Base-by-base conservation (phyloP, 805 yeast genomes). In the Cyberlindnera misumaiensis region DNA sequence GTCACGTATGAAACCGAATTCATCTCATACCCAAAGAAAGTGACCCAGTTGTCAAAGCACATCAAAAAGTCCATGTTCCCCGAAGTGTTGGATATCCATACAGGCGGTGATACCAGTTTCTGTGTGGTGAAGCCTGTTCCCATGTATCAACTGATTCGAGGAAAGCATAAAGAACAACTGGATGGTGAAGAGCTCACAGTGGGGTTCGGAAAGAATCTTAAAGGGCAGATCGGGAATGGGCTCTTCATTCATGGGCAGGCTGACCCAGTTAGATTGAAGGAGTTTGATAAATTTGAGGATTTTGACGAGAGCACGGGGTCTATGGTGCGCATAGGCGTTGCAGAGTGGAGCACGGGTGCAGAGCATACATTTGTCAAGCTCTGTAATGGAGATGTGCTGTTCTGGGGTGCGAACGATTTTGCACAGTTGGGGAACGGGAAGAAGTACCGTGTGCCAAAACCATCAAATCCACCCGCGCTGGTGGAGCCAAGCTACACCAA, bases 401-500 rank as follows among this genome's bases (percentile, higher is more conserved):
- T 65, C 5, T 87, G 95, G 87, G 98, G 98, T 17, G 81, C 77
- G 32, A 90, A 89, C 59, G 83, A 78, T 52, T 66, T 47, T 49
- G 95, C 90, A 17, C 96, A 90, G 62, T 68, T 85, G 32, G 96
- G 95, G 11, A 85, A 79, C 52, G 95, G 96, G 22, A 83, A 82
- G 52, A 67, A 72, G 30, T 71, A 72, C 42, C 81, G 82, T 54
- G 58, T 69, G 14, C 65, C 78, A 22, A 64, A 63, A 43, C 90
- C 93, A 1, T 38, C 58, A 1, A 55, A 62, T 8, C 55, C 79
- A 24, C 86, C 87, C 5, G 63, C 68, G 14, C 54, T 82, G 14
- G 48, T 80, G 14, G 85, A 80, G 53, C 86, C 88, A 10, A 48
- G 52, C 11, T 46, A 33, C 33, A 55, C 55, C 5, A 26, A 44